Evolutionary conservation across 1,284 basidiomycete genomes (phyloP).

Genomic region (Leccinum solheimii): DNA sequence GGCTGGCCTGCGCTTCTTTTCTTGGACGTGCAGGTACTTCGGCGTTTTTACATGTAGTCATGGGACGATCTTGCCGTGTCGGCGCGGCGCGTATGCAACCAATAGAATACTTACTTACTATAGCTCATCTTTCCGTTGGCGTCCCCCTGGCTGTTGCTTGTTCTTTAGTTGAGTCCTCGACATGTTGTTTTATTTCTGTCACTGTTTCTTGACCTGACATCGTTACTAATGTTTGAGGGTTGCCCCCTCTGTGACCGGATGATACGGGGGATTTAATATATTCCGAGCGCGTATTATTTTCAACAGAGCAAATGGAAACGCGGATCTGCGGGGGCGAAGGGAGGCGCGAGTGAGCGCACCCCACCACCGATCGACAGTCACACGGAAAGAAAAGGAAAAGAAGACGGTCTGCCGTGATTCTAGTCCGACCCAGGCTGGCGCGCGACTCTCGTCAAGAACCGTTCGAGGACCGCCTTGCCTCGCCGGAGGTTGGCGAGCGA

Average conservation of each 20-base stretch:
- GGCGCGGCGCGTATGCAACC: background rate
- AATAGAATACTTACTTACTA: background rate
- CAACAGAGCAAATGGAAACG: background rate
- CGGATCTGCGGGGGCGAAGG: background rate
- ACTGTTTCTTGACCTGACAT: background rate
- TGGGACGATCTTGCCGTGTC: background rate
- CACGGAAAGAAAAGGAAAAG: background rate
- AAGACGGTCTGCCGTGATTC: background rate
- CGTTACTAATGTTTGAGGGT: background rate
- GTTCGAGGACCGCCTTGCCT: slow-evolving; percentile 73
- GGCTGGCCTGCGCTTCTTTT: background rate
- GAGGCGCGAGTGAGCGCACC: background rate
- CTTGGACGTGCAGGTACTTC: background rate
- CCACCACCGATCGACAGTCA: background rate
- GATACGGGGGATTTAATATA: background rate
- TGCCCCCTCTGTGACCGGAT: background rate
- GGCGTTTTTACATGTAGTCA: background rate
- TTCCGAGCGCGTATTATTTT: background rate
- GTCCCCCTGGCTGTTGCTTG: background rate
- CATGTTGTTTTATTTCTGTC: background rate
- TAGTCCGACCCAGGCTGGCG: background rate
- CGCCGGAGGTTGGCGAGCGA: slow-evolving; percentile 73
- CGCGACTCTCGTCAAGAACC: slow-evolving; percentile 57
- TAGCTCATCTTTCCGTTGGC: background rate
- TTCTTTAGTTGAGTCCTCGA: background rate